phyloP scores from a whole-genome alignment of 352 stramenopile genomes.

The Phytophthora multivora region DNA sequence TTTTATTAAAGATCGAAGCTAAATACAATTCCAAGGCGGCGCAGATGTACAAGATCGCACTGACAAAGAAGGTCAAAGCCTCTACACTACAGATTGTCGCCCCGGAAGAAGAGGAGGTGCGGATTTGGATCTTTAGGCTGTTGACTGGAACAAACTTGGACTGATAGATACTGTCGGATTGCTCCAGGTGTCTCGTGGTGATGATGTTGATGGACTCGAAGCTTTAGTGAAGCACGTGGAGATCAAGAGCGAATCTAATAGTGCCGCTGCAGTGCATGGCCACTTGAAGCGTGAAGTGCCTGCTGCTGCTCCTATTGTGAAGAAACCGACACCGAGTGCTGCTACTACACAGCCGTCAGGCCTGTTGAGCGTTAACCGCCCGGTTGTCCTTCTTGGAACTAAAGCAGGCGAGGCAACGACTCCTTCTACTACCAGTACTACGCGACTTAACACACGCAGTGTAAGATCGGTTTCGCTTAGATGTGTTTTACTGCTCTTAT shows the following conservation, averaged over 20 bases:
- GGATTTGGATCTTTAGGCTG: not conserved
- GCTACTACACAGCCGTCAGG: constrained; percentile 34
- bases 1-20: constrained; percentile 73
- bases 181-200: constrained; percentile 36
- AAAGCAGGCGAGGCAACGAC: constrained; percentile 50
- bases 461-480: constrained; percentile 46
- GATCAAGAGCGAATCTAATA: constrained; percentile 42
- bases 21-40: constrained; percentile 93
- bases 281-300: constrained; percentile 61
- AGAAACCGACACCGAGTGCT: constrained; percentile 22
- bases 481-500: not conserved
- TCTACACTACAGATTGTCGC: constrained; percentile 64
- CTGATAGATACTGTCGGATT: constrained; percentile 10
- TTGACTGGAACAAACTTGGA: not conserved
- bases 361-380: constrained; percentile 63
- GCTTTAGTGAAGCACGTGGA: constrained; percentile 81
- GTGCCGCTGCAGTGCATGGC: constrained; percentile 33
- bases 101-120: constrained; percentile 43
- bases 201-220: constrained; percentile 75
- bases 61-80: constrained; percentile 86
- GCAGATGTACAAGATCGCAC: constrained; percentile 85
- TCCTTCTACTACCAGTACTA: constrained; percentile 41
- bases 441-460: constrained; percentile 58
- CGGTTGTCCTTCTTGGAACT: constrained; percentile 69
- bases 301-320: constrained; percentile 16